Conservation (phyloP, 257 asterid species). For the Verbascum thapsus region DNA sequence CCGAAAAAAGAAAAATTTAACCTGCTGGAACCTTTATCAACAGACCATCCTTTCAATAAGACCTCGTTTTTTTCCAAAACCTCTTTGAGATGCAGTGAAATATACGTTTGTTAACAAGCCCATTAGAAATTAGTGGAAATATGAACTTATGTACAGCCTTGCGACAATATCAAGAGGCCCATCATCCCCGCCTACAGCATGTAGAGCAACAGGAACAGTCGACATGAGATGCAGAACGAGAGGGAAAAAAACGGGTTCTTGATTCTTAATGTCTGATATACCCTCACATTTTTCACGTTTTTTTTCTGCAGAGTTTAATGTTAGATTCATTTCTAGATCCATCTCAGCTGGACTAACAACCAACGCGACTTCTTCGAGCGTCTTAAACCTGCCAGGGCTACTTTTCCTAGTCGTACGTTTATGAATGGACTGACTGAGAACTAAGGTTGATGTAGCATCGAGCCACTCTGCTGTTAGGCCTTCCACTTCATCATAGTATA, state of each 20-base stretch:
- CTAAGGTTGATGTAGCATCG: constrained; percentile 67
- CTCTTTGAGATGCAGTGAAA: neutral
- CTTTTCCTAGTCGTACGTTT: constrained; percentile 49
- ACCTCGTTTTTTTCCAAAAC: neutral
- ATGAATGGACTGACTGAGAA: constrained; percentile 52
- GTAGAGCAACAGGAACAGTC: no score
- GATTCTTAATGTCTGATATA: neutral
- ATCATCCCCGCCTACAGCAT: no score
- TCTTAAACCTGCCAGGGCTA: constrained; percentile 52
- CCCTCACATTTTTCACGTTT: neutral
- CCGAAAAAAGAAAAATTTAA: no score
- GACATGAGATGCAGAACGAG: no score
- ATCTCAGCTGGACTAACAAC: constrained; percentile 49
- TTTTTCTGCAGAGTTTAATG: no score
- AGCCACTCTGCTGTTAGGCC: constrained; percentile 84
- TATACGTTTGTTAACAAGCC: neutral
- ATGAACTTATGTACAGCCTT: no score
- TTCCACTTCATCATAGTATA: constrained; percentile 82
- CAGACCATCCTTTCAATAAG: neutral
- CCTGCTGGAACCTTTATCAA: neutral
- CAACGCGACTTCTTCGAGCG: constrained; percentile 69
- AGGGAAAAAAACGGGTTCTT: no score
- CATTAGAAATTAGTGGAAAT: no score
- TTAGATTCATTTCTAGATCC: constrained; percentile 27
- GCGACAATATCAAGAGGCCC: no score